Conservation (phyloP, 768 basidiomycete species). For the Mycena crocata region DNA sequence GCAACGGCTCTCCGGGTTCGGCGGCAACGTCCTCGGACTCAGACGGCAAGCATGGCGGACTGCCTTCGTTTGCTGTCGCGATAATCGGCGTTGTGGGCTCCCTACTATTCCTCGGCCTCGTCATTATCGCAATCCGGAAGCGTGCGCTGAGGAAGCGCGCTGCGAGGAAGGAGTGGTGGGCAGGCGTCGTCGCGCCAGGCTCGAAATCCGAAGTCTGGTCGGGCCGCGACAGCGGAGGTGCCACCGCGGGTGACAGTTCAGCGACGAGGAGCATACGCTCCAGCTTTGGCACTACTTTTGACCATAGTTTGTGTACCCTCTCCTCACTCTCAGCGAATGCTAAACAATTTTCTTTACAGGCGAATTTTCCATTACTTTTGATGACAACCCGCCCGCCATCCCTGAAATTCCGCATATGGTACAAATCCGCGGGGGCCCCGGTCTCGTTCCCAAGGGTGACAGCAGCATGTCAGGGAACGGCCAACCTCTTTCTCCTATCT, state of each 20-base stretch:
- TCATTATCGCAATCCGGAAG: slow-evolving; percentile 16
- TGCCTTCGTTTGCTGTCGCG: slow-evolving; percentile 7
- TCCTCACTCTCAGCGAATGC: not conserved
- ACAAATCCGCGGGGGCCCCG: slow-evolving; percentile 57
- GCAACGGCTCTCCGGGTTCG: slow-evolving; percentile 17
- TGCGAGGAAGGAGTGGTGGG: slow-evolving; percentile 18
- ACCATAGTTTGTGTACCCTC: slow-evolving; percentile 25
- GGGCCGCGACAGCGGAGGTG: slow-evolving; percentile 19
- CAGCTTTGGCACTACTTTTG: slow-evolving; percentile 34
- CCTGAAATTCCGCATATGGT: slow-evolving; percentile 62
- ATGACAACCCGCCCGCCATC: slow-evolving; percentile 28
- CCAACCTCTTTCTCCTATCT: slow-evolving; percentile 30
- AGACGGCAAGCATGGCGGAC: slow-evolving; percentile 18
- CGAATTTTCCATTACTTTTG: slow-evolving; percentile 32
- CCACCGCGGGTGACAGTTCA: slow-evolving; percentile 23
- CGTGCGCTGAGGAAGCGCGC: slow-evolving; percentile 22
- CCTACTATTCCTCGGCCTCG: slow-evolving; percentile 3
- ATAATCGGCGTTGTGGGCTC: slow-evolving; percentile 20
- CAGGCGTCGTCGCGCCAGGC: not conserved
- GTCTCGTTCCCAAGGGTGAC: slow-evolving; percentile 32
- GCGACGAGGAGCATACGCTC: slow-evolving; percentile 27
- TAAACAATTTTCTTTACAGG: slow-evolving; percentile 20
- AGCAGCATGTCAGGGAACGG: slow-evolving; percentile 28
- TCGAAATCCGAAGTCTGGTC: not conserved
- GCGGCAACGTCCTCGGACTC: slow-evolving; percentile 13